A percentile compares a stretch with the other conserved stretches of the same genome.
phyloP scores from a whole-genome alignment of 2,329 filamentous ascomycete species.

The Endoconidiophora polonica region DNA sequence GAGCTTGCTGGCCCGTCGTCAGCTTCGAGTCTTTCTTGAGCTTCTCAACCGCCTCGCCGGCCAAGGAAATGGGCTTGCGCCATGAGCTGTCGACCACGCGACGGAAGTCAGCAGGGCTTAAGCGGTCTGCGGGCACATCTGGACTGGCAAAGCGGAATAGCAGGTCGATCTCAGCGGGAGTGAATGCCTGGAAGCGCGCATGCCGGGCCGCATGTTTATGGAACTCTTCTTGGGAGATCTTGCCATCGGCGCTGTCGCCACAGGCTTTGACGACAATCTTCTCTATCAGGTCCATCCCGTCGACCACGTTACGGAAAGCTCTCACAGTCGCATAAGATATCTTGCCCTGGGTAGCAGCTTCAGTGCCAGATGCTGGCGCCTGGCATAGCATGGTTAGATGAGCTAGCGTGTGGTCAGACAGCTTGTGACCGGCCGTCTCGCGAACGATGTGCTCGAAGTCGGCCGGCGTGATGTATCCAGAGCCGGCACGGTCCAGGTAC shows the following conservation, averaged over 20 bases:
- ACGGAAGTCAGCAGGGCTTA: slow-evolving; percentile 71
- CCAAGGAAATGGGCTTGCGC: slow-evolving; percentile 42
- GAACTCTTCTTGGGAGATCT: slow-evolving; percentile 88
- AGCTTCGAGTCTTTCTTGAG: slow-evolving; percentile 23
- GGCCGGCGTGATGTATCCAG: slow-evolving; percentile 88
- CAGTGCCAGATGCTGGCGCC: slow-evolving; percentile 15
- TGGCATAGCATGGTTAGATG: slow-evolving; percentile 90
- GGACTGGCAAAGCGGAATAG: slow-evolving; percentile 95
- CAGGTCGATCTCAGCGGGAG: slow-evolving; percentile 96
- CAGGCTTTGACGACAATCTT: slow-evolving; percentile 80
- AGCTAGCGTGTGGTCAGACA: slow-evolving; percentile 85
- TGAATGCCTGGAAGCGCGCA: slow-evolving; percentile 89
- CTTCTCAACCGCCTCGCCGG: slow-evolving; percentile 6
- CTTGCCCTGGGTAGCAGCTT: slow-evolving; percentile 68
- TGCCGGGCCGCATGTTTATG: slow-evolving; percentile 81
- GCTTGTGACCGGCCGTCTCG: slow-evolving; percentile 85
- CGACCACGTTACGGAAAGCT: slow-evolving; percentile 94
- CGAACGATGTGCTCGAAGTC: slow-evolving; percentile 95
- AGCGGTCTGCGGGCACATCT: slow-evolving; percentile 56
- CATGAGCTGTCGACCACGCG: slow-evolving; percentile 92
- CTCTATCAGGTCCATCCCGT: slow-evolving; percentile 95
- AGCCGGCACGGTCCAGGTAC: slow-evolving; percentile 73
- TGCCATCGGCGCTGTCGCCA: slow-evolving; percentile 67
- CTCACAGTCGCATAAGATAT: slow-evolving; percentile 96
- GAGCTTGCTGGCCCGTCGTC: slow-evolving; percentile 15